Evolutionary conservation across 202 grass and related monocot species (phyloP).

Genomic region (Schoenoplectus triqueter): DNA sequence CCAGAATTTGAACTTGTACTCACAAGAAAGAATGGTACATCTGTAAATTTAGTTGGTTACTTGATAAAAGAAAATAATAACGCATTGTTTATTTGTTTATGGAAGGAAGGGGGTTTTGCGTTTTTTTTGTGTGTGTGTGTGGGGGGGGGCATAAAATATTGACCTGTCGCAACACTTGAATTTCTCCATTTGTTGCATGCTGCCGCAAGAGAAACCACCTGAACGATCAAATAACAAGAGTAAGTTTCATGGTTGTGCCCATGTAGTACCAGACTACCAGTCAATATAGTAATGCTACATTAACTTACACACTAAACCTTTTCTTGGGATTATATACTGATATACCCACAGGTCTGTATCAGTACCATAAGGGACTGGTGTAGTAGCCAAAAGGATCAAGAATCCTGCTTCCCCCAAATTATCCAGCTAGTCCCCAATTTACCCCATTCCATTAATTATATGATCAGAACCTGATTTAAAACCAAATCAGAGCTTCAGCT

Average conservation of each 20-base stretch:
- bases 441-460: background rate
- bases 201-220: conserved; percentile 59
- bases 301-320: background rate
- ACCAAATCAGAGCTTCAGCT: background rate
- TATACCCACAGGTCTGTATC: background rate
- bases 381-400: background rate
- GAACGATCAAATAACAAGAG: conserved; percentile 33
- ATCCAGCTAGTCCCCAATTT: background rate
- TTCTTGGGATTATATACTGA: background rate
- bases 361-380: background rate
- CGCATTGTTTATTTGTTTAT: conserved; percentile 34
- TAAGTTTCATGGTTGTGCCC: background rate
- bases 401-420: conserved; percentile 7
- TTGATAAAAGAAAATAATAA: conserved; percentile 38
- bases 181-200: conserved; percentile 64
- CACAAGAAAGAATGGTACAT: conserved; percentile 77
- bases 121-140: too few species aligned
- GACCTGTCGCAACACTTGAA: conserved; percentile 78
- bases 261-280: background rate
- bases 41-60: conserved; percentile 43
- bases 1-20: conserved; percentile 52
- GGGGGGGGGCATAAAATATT: background rate
- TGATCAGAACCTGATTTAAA: background rate
- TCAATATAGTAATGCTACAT: background rate
- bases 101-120: background rate